Percentiles rank a stretch among this genome's conserved stretches.
Conservation (phyloP, 345 rosid species). For the Salix brachista region DNA sequence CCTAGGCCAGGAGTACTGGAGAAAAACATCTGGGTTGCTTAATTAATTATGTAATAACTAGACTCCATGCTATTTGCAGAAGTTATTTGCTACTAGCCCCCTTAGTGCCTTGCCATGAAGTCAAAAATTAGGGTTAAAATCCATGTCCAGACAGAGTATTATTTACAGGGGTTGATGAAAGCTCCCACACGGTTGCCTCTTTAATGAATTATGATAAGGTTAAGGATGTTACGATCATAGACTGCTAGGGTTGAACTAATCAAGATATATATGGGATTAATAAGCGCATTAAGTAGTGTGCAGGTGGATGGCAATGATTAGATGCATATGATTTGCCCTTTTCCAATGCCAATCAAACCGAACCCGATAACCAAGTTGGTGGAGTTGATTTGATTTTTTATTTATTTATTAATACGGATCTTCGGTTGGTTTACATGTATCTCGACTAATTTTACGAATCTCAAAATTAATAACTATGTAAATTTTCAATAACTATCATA, state of each 20-base stretch:
- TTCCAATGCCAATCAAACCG: no score
- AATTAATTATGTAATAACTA: no score
- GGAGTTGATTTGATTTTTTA: no score
- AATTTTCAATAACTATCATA: no score
- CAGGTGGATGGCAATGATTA: background rate
- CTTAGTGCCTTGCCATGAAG: no score
- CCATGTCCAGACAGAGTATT: background rate
- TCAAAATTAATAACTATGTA: no score
- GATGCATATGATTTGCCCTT: background rate
- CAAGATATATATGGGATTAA: background rate
- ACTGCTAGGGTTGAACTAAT: background rate
- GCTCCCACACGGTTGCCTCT: background rate
- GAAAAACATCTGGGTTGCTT: no score
- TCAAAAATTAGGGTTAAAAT: background rate
- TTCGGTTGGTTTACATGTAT: accelerated
- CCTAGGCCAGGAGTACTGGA: no score
- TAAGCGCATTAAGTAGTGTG: background rate
- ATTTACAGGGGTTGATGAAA: background rate
- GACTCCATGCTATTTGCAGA: no score
- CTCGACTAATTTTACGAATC: accelerated
- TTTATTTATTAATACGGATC: no score
- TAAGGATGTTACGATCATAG: background rate
- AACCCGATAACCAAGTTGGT: no score
- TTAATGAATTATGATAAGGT: background rate
- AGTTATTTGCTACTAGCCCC: no score